These are phyloP conservation scores for Cladosporium velox DNA, from an alignment of 2,329 filamentous ascomycete species.

Conservation along the genomic window DNA sequence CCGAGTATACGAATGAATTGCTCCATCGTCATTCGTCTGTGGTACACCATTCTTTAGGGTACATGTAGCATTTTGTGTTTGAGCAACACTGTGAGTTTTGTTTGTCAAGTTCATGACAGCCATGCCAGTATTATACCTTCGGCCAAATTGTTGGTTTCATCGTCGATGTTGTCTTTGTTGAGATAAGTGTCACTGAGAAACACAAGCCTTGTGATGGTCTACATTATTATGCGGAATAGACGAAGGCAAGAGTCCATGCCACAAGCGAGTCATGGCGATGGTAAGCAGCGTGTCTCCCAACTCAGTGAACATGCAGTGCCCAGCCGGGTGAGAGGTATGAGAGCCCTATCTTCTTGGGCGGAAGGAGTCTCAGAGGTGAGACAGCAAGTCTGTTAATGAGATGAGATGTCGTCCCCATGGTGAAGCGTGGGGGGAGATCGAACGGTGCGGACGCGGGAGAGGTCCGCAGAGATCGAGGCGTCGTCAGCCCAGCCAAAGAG, in stretches of 20 bases:
- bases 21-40: background rate
- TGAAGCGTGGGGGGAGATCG: background rate
- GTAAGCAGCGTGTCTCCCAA: background rate
- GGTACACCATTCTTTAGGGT: background rate
- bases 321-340: background rate
- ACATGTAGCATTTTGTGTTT: background rate
- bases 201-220: background rate
- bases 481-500: conserved; percentile 6
- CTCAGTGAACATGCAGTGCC: background rate
- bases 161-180: background rate
- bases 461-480: background rate
- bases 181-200: background rate
- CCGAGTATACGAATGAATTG: background rate
- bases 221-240: background rate
- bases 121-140: background rate
- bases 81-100: background rate
- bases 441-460: background rate
- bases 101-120: background rate
- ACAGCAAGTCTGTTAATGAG: background rate
- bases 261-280: background rate
- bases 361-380: conserved; percentile 3
- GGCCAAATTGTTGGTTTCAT: background rate
- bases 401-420: conserved; percentile 9
- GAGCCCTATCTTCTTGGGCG: background rate
- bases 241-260: background rate